Base-by-base conservation (phyloP, 768 basidiomycete species). In the Pisolithus tinctorius region DNA sequence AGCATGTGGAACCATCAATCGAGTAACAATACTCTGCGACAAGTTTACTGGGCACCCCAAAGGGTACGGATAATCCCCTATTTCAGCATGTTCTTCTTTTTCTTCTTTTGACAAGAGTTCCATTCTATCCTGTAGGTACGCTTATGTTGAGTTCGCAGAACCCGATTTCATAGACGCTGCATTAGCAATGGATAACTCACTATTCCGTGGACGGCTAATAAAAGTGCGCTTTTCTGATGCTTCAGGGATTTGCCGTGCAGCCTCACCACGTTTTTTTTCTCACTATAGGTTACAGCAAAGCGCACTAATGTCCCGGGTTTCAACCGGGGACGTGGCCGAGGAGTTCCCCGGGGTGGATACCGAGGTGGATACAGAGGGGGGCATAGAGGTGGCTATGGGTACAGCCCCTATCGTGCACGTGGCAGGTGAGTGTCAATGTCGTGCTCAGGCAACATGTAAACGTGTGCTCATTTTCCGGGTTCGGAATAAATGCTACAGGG, bases 21-120 rank as follows among this genome's bases (percentile, higher is more conserved):
- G 96, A 60, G 93, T 99, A 40, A 99, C 96, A 1, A 99, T 99
- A 63, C 83, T 99, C 27, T 98, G 95, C 69, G 96, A 99, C 80
- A 98, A 98, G 74, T 98, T 95, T 70, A 98, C 95, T 23, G 96
- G 96, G 45, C 94, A 97, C 72, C 95, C 96, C 44, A 97, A 97
- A 82, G 96, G 96, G 93, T 93, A 57, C 30, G 63, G 55, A 54
- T 17, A 45, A 47, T 46, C 25, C 51, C 30, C 30, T 51, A 73
- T 65, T 11, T 31, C 10, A 17, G 26, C 44, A 26, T 26, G n/a
- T 49, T 54, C 14, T 49, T 54, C 14, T 38, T 31, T 45, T 53
- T 45, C 30, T 25, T 23, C 38, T 51, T 23, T 44, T 48, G 37
- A 50, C 36, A 31, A 51, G 50, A 53, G n/a, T 55, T 45, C 42